Conservation (phyloP, 1,284 basidiomycete species). For the Sporisorium exsertum region DNA sequence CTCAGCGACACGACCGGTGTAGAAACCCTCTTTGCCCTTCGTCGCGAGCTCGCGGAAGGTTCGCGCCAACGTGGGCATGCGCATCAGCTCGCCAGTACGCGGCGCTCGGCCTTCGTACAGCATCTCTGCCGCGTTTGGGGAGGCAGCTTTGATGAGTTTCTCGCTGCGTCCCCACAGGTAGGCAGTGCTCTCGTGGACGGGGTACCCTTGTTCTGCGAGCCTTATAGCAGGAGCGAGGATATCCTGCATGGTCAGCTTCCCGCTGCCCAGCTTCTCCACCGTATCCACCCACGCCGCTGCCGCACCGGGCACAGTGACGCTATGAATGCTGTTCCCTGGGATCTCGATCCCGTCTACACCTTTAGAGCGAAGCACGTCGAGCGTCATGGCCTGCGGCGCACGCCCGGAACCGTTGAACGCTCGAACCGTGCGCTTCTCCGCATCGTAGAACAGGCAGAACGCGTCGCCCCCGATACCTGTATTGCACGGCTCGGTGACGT, state of each 20-base stretch:
- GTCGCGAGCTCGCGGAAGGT: constrained; percentile 84
- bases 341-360: constrained; percentile 77
- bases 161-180: constrained; percentile 79
- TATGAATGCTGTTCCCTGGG: constrained; percentile 74
- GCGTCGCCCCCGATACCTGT: constrained; percentile 79
- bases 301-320: constrained; percentile 92
- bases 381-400: constrained; percentile 77
- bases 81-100: constrained; percentile 68
- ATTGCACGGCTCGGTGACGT: constrained; percentile 72
- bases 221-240: constrained; percentile 78
- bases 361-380: constrained; percentile 79
- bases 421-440: constrained; percentile 80
- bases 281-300: constrained; percentile 94
- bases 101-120: constrained; percentile 80
- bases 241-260: constrained; percentile 82
- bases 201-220: constrained; percentile 66
- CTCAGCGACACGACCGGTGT: constrained; percentile 87
- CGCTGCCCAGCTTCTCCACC: constrained; percentile 83
- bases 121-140: constrained; percentile 85
- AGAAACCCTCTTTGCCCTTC: constrained; percentile 89
- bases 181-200: constrained; percentile 57
- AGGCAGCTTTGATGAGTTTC: constrained; percentile 81
- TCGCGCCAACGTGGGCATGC: constrained; percentile 78
- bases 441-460: constrained; percentile 91
- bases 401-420: constrained; percentile 88